Conservation (phyloP, 768 basidiomycete genomes). For the Daedalea quercina region DNA sequence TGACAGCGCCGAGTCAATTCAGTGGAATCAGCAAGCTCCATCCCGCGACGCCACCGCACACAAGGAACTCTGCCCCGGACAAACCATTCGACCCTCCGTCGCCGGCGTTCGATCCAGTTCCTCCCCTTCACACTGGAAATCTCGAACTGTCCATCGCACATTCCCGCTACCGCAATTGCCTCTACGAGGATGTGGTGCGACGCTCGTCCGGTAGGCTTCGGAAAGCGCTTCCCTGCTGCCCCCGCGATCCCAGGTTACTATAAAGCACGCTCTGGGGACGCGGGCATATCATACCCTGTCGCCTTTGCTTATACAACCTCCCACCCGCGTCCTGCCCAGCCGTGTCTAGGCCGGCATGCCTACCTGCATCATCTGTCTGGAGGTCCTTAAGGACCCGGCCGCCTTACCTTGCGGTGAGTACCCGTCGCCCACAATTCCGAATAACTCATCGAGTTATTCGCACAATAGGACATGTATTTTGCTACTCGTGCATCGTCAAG, state of each 20-base stretch:
- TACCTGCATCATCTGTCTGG: conserved; percentile 57
- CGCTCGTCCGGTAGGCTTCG: conserved; percentile 1
- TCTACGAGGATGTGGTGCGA: background rate
- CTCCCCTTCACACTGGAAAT: background rate
- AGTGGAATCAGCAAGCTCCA: background rate
- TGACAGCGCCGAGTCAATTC: background rate
- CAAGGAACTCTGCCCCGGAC: background rate
- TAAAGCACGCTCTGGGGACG: background rate
- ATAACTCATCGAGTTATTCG: background rate
- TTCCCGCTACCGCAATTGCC: background rate
- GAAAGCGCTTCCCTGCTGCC: conserved; percentile 2
- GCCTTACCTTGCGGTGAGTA: conserved; percentile 57
- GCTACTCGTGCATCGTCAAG: conserved; percentile 49
- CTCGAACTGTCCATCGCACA: conserved; percentile 5
- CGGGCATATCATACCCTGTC: background rate
- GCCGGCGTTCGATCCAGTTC: background rate
- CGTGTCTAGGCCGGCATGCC: conserved; percentile 27
- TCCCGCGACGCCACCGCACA: background rate
- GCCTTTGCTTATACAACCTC: background rate
- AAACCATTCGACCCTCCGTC: background rate
- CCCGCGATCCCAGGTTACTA: background rate
- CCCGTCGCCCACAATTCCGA: background rate
- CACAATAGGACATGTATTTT: conserved; percentile 60
- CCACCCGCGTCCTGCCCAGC: background rate
- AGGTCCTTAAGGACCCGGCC: conserved; percentile 46